phyloP scores from a whole-genome alignment of 768 basidiomycete species.

The Omphalotus guepiniiformis region DNA sequence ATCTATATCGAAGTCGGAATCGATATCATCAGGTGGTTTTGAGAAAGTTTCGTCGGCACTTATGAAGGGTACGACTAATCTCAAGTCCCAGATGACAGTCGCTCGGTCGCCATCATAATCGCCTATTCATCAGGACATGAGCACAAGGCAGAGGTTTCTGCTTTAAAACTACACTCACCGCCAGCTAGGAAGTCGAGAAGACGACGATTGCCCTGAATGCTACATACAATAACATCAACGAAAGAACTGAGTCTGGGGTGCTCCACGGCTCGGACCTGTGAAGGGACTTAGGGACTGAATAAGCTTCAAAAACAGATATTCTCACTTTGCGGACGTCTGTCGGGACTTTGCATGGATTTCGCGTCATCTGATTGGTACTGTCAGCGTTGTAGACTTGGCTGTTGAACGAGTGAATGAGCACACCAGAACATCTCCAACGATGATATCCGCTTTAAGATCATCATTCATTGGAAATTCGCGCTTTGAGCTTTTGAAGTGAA shows the following conservation, averaged over 20 bases:
- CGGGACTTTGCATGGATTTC: constrained; percentile 69
- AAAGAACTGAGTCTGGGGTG: constrained; percentile 43
- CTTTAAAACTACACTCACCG: too few relatives aligned
- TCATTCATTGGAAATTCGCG: constrained; percentile 36
- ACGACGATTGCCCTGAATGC: constrained; percentile 49
- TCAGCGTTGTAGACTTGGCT: not conserved
- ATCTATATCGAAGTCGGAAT: constrained; percentile 35
- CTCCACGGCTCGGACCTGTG: constrained; percentile 55
- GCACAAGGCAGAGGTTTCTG: not conserved
- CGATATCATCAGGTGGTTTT: constrained; percentile 41
- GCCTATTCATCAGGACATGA: constrained; percentile 29
- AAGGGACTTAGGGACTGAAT: constrained; percentile 19
- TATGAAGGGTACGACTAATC: constrained; percentile 50
- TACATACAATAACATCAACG: constrained; percentile 55
- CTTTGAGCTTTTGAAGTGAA: constrained; percentile 51
- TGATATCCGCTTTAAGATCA: constrained; percentile 43
- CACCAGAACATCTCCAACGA: constrained; percentile 57
- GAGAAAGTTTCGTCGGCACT: constrained; percentile 49
- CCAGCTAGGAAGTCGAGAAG: constrained; percentile 62
- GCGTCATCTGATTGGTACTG: constrained; percentile 54
- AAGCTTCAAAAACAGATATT: not conserved
- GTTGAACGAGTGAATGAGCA: constrained; percentile 16
- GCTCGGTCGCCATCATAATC: constrained; percentile 72
- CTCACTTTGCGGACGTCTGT: constrained; percentile 62
- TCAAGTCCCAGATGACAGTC: constrained; percentile 53